Conservation (phyloP, 306 rosid species). For the Erythrophleum fordii region DNA sequence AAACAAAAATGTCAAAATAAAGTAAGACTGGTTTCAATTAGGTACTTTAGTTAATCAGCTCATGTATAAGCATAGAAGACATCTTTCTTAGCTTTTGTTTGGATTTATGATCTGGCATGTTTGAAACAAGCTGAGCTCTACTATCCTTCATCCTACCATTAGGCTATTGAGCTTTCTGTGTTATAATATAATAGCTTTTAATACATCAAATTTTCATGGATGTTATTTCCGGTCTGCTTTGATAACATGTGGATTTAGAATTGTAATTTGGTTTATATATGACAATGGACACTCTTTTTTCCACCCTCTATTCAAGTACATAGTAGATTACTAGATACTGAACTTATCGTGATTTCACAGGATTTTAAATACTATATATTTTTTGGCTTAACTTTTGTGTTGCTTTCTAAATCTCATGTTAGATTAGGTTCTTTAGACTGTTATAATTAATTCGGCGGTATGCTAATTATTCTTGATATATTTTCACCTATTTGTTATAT, state of each 20-base stretch:
- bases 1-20: no score
- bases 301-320: constrained; percentile 8
- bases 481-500: constrained; percentile 30
- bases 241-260: neutral
- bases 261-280: neutral
- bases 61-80: no score
- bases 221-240: neutral
- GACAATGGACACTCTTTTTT: neutral
- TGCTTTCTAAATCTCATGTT: constrained; percentile 23
- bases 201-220: neutral
- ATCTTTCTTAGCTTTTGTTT: no score
- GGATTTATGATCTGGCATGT: constrained; percentile 13
- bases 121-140: constrained; percentile 10
- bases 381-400: constrained; percentile 26
- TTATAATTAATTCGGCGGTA: constrained; percentile 21
- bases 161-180: constrained; percentile 5
- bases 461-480: constrained; percentile 34
- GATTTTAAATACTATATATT: neutral
- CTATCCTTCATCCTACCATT: no score
- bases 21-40: no score
- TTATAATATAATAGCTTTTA: neutral
- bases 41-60: no score
- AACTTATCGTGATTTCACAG: constrained; percentile 13
- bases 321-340: constrained; percentile 13
- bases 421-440: constrained; percentile 16